These are phyloP conservation scores for Penicillium sp. DNA, from an alignment of 2,329 filamentous ascomycete genomes.

Conservation along the genomic window DNA sequence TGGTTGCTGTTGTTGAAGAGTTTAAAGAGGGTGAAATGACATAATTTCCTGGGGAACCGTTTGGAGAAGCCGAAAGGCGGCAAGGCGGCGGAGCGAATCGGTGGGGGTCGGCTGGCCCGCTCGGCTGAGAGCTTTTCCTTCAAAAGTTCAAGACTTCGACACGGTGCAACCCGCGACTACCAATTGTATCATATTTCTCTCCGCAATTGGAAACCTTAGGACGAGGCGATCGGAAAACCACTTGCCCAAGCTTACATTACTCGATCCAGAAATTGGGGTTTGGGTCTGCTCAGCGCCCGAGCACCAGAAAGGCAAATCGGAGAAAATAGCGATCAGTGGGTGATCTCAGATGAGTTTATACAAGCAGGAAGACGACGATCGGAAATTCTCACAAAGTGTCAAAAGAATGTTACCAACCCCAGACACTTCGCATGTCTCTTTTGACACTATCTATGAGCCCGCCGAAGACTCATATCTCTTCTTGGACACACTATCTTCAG, in stretches of 20 bases:
- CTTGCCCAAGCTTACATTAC: too few species aligned
- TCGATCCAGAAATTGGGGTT: background rate
- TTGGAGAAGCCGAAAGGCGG: slow-evolving; percentile 24
- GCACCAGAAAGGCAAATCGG: background rate
- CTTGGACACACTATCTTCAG: slow-evolving; percentile 82
- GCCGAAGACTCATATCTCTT: slow-evolving; percentile 95
- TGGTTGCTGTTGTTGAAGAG: slow-evolving; percentile 23
- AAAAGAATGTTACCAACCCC: slow-evolving; percentile 83
- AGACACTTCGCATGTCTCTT: slow-evolving; percentile 86
- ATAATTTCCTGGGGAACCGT: slow-evolving; percentile 24
- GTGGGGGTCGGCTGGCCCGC: slow-evolving; percentile 5
- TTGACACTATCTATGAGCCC: slow-evolving; percentile 88
- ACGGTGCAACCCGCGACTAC: too few species aligned
- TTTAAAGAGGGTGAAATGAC: slow-evolving; percentile 20
- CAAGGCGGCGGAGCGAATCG: slow-evolving; percentile 22
- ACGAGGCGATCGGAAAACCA: too few species aligned
- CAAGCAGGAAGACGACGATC: background rate
- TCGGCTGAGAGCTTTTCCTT: background rate
- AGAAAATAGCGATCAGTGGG: background rate
- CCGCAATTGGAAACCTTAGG: background rate
- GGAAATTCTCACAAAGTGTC: background rate
- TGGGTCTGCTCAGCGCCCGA: background rate
- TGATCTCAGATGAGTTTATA: background rate
- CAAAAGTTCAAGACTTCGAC: too few species aligned
- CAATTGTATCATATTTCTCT: too few species aligned